These are phyloP conservation scores for Cladobotryum protrusum DNA, from an alignment of 2,329 filamentous ascomycete species.

Conservation along the genomic window DNA sequence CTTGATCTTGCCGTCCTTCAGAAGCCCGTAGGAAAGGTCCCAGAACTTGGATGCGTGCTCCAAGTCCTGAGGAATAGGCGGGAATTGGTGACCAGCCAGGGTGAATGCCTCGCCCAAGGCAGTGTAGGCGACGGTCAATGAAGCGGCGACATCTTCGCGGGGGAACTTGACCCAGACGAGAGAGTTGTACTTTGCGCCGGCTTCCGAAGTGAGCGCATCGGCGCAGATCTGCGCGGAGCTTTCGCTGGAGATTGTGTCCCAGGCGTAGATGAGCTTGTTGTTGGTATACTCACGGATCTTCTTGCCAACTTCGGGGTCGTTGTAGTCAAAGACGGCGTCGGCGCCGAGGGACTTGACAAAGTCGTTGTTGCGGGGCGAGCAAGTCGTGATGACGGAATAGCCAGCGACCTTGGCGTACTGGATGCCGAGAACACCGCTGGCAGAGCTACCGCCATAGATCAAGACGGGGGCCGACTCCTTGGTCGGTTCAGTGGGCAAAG, in stretches of 20 bases:
- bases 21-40: too few relatives aligned
- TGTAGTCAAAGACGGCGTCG: constrained; percentile 42
- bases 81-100: too few relatives aligned
- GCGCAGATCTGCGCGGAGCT: too few relatives aligned
- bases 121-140: too few relatives aligned
- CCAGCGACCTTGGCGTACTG: constrained; percentile 38
- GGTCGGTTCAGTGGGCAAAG: constrained; percentile 37
- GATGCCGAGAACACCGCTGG: constrained; percentile 47
- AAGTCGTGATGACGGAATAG: constrained; percentile 32
- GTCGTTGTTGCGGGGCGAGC: constrained; percentile 32
- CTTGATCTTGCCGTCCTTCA: too few relatives aligned
- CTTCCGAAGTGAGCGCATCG: too few relatives aligned
- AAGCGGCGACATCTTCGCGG: too few relatives aligned
- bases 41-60: too few relatives aligned
- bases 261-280: constrained; percentile 3
- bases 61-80: too few relatives aligned
- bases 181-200: too few relatives aligned
- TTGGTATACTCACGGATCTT: constrained; percentile 21
- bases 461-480: constrained; percentile 33
- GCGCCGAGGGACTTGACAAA: constrained; percentile 37
- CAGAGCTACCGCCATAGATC: constrained; percentile 46
- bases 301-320: constrained; percentile 15
- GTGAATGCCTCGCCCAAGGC: too few relatives aligned
- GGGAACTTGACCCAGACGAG: too few relatives aligned
- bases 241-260: background rate